These are phyloP conservation scores for Trifolium repens DNA, from an alignment of 306 rosid genomes.

Conservation along the genomic window DNA sequence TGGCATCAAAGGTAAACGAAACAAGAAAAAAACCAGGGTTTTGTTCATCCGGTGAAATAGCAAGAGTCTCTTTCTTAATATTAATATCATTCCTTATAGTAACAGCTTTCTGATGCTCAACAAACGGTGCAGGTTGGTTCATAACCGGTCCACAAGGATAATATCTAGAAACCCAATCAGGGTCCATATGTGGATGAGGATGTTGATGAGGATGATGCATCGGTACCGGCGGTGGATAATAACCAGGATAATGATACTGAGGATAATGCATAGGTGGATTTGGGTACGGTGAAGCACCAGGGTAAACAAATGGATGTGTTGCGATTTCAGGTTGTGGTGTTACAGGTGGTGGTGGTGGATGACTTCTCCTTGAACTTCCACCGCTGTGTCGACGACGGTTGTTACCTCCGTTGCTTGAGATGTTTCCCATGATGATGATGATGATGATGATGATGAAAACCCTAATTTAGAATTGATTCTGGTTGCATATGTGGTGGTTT, in stretches of 20 bases:
- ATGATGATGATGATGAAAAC: constrained; percentile 37
- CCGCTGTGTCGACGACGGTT: constrained; percentile 58
- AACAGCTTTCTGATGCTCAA: constrained; percentile 95
- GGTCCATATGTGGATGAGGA: constrained; percentile 35
- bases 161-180: constrained; percentile 58
- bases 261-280: constrained; percentile 40
- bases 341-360: constrained; percentile 62
- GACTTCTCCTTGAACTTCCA: constrained; percentile 46
- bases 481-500: not conserved
- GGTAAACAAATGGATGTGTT: constrained; percentile 56
- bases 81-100: constrained; percentile 90
- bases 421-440: constrained; percentile 68
- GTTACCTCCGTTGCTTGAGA: constrained; percentile 52
- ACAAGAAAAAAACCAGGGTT: constrained; percentile 72
- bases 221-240: constrained; percentile 44
- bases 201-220: constrained; percentile 36
- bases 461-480: constrained; percentile 25
- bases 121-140: constrained; percentile 61
- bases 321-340: constrained; percentile 77
- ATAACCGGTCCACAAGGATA: constrained; percentile 61
- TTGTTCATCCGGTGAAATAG: constrained; percentile 68
- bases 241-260: constrained; percentile 46
- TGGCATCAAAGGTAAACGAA: constrained; percentile 82
- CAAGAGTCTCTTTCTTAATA: constrained; percentile 82
- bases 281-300: constrained; percentile 64